Conservation (phyloP, 805 yeast genomes). For the Candida rishiriensis region DNA sequence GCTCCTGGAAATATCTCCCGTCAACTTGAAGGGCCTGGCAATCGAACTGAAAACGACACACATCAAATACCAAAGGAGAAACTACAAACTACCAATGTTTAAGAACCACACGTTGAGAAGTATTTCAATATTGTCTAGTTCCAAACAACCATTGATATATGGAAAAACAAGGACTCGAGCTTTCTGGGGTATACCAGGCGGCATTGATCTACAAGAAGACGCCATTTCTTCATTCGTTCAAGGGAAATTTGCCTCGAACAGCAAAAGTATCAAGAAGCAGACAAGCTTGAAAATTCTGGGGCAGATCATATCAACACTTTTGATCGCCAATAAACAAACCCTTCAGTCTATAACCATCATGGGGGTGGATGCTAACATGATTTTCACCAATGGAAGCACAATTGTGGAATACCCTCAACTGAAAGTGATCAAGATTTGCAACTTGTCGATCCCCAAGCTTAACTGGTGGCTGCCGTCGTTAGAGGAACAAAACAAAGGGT, state of each 20-base stretch:
- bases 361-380: conserved; percentile 18
- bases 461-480: conserved; percentile 22
- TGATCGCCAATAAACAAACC: conserved; percentile 8
- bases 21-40: conserved; percentile 12
- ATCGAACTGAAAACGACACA: background rate
- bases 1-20: conserved; percentile 11
- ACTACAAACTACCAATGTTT: background rate
- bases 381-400: conserved; percentile 10
- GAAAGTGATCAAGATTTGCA: conserved; percentile 14
- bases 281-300: conserved; percentile 3
- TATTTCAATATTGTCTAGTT: background rate
- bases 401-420: conserved; percentile 8
- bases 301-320: conserved; percentile 11
- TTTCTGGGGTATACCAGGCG: background rate
- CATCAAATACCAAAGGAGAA: conserved; percentile 4
- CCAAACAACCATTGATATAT: background rate
- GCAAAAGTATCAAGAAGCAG: conserved; percentile 4
- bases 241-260: background rate
- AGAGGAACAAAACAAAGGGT: conserved; percentile 10
- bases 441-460: conserved; percentile 19
- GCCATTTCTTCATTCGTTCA: background rate
- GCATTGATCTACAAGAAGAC: background rate
- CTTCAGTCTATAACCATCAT: conserved; percentile 16
- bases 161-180: background rate
- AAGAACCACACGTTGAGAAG: background rate